Percentiles rank a stretch among this genome's conserved stretches.
These are phyloP conservation scores for Paratinospora sagittata DNA, from an alignment of 164 flowering plant genomes.

Conservation along the genomic window DNA sequence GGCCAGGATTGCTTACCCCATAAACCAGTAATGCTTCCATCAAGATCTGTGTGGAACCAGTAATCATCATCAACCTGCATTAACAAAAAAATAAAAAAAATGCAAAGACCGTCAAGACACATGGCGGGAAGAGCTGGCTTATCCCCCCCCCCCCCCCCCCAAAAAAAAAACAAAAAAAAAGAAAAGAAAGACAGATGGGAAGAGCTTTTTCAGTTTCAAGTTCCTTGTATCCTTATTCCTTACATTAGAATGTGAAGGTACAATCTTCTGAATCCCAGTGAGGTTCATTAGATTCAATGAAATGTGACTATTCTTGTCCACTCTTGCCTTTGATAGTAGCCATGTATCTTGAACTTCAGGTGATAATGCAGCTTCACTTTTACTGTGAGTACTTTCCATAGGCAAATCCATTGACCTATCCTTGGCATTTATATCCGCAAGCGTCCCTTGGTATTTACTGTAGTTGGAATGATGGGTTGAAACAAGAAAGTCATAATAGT, in stretches of 20 bases:
- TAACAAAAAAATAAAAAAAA: constrained; percentile 5
- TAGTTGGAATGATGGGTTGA: constrained; percentile 10
- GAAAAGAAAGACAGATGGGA: no score
- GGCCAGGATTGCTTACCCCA: constrained; percentile 30
- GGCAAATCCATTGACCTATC: constrained; percentile 17
- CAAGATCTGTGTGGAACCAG: constrained; percentile 52
- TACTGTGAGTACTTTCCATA: constrained; percentile 10
- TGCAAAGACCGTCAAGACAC: constrained; percentile 4
- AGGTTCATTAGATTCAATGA: constrained; percentile 10
- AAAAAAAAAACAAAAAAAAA: no score
- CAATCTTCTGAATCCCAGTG: constrained; percentile 41
- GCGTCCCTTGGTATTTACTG: constrained; percentile 30
- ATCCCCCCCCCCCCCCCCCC: no score
- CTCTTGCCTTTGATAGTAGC: constrained; percentile 13
- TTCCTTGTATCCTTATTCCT: constrained; percentile 14
- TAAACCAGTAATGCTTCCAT: constrained; percentile 47
- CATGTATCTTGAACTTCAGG: constrained; percentile 7
- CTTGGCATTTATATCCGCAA: constrained; percentile 19
- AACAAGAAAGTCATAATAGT: background rate
- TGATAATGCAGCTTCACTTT: constrained; percentile 11
- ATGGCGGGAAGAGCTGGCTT: background rate
- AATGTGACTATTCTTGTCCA: constrained; percentile 11
- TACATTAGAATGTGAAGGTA: constrained; percentile 42
- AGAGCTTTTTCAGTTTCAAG: background rate
- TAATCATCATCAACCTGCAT: constrained; percentile 57